These are phyloP conservation scores for Bertia moriformis DNA, from an alignment of 2,329 filamentous ascomycete species.

Conservation along the genomic window DNA sequence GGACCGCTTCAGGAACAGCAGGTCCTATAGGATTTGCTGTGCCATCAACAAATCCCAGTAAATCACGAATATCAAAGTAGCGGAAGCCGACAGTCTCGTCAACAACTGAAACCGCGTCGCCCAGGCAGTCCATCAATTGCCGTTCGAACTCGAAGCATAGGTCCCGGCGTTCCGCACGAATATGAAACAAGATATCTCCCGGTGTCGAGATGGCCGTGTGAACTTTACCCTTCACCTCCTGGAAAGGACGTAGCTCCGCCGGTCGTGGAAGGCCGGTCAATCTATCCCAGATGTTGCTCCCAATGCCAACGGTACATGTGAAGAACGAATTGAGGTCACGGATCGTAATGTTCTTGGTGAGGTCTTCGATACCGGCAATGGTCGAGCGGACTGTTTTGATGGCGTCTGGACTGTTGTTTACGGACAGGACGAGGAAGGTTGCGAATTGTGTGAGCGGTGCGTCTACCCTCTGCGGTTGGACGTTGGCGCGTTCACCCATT, in stretches of 20 bases:
- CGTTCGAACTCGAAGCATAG: constrained; percentile 43
- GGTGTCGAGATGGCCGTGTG: constrained; percentile 39
- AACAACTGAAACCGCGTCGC: constrained; percentile 26
- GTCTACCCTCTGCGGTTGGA: constrained; percentile 28
- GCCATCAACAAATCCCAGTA: constrained; percentile 44
- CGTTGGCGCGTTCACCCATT: too few species aligned
- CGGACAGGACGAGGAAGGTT: constrained; percentile 35
- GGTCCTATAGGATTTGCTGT: constrained; percentile 39
- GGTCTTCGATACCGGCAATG: constrained; percentile 24
- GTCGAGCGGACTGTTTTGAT: constrained; percentile 24
- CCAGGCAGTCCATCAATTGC: constrained; percentile 32
- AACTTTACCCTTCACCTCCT: constrained; percentile 24
- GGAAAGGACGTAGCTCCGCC: constrained; percentile 34
- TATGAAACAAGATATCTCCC: constrained; percentile 42
- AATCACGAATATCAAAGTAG: constrained; percentile 42
- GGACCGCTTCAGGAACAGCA: constrained; percentile 22
- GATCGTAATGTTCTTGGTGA: constrained; percentile 36
- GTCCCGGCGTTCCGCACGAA: constrained; percentile 38
- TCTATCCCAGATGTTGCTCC: constrained; percentile 32
- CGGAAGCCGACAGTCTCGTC: constrained; percentile 42
- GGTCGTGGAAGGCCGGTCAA: constrained; percentile 28
- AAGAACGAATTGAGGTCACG: constrained; percentile 29
- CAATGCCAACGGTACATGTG: constrained; percentile 37
- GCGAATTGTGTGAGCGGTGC: constrained; percentile 34
- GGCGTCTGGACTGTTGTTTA: constrained; percentile 17